phyloP scores from a whole-genome alignment of 2,329 filamentous ascomycete species.

The Botrytis sinoallii region DNA sequence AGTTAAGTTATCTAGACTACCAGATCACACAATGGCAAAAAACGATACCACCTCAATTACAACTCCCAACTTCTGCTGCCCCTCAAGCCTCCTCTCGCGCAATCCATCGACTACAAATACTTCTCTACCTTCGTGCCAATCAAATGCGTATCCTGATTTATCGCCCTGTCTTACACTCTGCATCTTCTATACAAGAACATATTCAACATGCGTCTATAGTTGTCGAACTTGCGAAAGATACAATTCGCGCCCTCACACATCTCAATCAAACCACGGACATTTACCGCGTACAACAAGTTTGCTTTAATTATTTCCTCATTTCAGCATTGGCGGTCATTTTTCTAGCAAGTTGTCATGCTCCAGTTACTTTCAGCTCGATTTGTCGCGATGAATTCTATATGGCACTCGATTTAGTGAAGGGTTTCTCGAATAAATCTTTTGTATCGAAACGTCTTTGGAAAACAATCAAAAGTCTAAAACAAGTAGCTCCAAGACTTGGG shows the following conservation, averaged over 20 bases:
- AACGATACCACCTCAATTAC: slow-evolving; percentile 60
- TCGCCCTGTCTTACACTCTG: slow-evolving; percentile 80
- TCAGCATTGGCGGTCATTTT: slow-evolving; percentile 74
- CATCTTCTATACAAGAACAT: slow-evolving; percentile 77
- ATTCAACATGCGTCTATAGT: slow-evolving; percentile 68
- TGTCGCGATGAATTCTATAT: slow-evolving; percentile 77
- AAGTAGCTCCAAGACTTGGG: slow-evolving; percentile 68
- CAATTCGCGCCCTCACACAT: slow-evolving; percentile 66
- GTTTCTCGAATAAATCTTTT: slow-evolving; percentile 67
- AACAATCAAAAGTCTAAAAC: slow-evolving; percentile 62
- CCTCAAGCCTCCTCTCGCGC: slow-evolving; percentile 40
- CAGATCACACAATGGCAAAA: slow-evolving; percentile 87
- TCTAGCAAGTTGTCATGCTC: slow-evolving; percentile 71
- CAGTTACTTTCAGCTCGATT: slow-evolving; percentile 63
- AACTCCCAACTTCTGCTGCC: slow-evolving; percentile 50
- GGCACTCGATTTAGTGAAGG: slow-evolving; percentile 70
- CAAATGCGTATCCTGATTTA: slow-evolving; percentile 89
- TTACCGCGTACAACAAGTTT: slow-evolving; percentile 68
- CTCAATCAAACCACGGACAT: slow-evolving; percentile 70
- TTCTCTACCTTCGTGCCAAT: slow-evolving; percentile 82
- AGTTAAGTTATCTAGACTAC: slow-evolving; percentile 77
- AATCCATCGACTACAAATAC: slow-evolving; percentile 71
- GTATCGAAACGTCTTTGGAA: slow-evolving; percentile 72
- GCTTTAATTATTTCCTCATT: slow-evolving; percentile 78
- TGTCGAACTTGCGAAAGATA: slow-evolving; percentile 73